Evolutionary conservation across 1,139 yeast genomes (phyloP).

Genomic region (Wickerhamiella pararugosa): DNA sequence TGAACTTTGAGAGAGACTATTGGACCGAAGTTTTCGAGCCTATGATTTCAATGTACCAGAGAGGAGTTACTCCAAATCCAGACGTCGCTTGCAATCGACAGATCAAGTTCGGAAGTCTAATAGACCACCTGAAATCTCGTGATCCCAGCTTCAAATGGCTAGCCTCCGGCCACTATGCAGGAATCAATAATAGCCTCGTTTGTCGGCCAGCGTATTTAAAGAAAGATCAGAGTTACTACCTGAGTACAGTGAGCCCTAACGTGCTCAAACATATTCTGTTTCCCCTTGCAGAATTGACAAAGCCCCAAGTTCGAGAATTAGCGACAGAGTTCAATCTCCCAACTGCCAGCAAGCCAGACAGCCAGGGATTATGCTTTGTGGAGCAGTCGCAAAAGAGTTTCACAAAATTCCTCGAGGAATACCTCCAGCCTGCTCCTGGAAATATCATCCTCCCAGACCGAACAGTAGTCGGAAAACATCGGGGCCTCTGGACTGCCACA

Average conservation of each 20-base stretch:
- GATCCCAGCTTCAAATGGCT: slow-evolving; percentile 34
- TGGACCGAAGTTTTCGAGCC: slow-evolving; percentile 90
- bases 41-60: slow-evolving; percentile 56
- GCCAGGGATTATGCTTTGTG: slow-evolving; percentile 92
- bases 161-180: slow-evolving; percentile 87
- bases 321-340: slow-evolving; percentile 42
- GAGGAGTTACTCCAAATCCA: slow-evolving; percentile 86
- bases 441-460: slow-evolving; percentile 57
- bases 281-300: slow-evolving; percentile 67
- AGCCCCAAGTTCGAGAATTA: slow-evolving; percentile 55
- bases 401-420: slow-evolving; percentile 60
- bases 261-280: slow-evolving; percentile 41
- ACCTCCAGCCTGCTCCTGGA: slow-evolving; percentile 59
- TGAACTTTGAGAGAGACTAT: slow-evolving; percentile 77
- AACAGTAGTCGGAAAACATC: slow-evolving; percentile 60
- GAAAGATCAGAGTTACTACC: slow-evolving; percentile 86
- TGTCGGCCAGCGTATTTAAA: slow-evolving; percentile 42
- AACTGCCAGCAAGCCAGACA: slow-evolving; percentile 71
- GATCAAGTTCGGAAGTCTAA: slow-evolving; percentile 73
- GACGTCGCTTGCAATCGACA: slow-evolving; percentile 76
- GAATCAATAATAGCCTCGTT: slow-evolving; percentile 32
- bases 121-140: slow-evolving; percentile 34
- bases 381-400: slow-evolving; percentile 54
- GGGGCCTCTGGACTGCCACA: slow-evolving; percentile 88
- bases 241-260: slow-evolving; percentile 45